These are phyloP conservation scores for Sarcodon sp. DNA, from an alignment of 768 basidiomycete species.

Conservation along the genomic window DNA sequence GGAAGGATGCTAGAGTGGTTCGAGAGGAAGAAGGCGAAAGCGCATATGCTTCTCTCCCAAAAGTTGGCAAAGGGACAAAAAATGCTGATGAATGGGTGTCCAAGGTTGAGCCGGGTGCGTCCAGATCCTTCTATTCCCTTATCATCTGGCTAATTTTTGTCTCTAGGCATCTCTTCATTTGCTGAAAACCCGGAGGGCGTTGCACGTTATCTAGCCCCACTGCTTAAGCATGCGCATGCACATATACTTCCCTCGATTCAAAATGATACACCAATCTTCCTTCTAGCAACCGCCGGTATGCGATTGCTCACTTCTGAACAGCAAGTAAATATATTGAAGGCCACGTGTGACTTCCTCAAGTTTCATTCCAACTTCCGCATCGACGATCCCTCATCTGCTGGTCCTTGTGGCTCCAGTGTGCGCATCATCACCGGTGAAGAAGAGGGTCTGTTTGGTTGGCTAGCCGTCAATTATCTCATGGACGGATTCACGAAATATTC, in stretches of 20 bases:
- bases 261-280: conserved; percentile 76
- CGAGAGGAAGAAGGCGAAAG: conserved; percentile 36
- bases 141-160: neutral
- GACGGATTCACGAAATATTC: conserved; percentile 66
- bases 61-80: conserved; percentile 85
- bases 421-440: conserved; percentile 96
- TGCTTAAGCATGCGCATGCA: conserved; percentile 70
- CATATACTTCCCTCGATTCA: conserved; percentile 84
- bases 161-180: conserved; percentile 76
- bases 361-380: conserved; percentile 71
- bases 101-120: conserved; percentile 89
- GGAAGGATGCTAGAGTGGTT: conserved; percentile 69
- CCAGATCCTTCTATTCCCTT: neutral
- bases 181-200: conserved; percentile 56
- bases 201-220: conserved; percentile 65
- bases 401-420: conserved; percentile 87
- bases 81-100: conserved; percentile 74
- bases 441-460: conserved; percentile 97
- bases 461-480: conserved; percentile 98
- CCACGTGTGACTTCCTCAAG: conserved; percentile 67
- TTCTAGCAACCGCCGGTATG: conserved; percentile 97
- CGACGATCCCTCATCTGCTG: conserved; percentile 45
- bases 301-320: conserved; percentile 61
- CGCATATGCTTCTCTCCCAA: conserved; percentile 50
- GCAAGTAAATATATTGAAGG: conserved; percentile 59